Evolutionary conservation across 805 yeast genomes (phyloP), one percentile per base, ranked within the genome.

Genomic region (Blastobotrys chiropterorum): DNA sequence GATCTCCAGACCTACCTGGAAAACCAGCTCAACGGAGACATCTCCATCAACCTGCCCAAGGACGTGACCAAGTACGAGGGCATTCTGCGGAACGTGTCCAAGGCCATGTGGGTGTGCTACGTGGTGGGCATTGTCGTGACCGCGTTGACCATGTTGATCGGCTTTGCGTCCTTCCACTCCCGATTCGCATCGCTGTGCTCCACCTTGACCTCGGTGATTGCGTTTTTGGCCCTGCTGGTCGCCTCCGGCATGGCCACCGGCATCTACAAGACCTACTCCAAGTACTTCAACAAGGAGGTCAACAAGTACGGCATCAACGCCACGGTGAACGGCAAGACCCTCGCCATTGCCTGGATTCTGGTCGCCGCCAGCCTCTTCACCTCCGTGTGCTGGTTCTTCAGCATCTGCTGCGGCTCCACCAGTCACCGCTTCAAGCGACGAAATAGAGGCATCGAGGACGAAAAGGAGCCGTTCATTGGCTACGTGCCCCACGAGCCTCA

Each of bases 271-370:
- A 72, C 73, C 51, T 72, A 83, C 54, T 67, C 75, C 53, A 67
- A 70, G 11, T 71, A 76, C 50, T 73, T 87, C 69, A 80, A 83
- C 59, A 68, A 79, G 34, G 68, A 71, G 34, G 67, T 68, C 11
- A 64, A 61, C 1, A 63, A 65, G 2, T 81, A 72, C 59, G 95
- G 95, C 14, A 74, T 83, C 46, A 64, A 67, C 39, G 78, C 87
- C 1, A 63, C 64, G 38, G 61, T 86, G 48, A 77, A 80, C 34
- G 68, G 70, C 16, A 52, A 60, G 48, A 83, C 77, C 58, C 76
- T 80, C 49, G 89, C 81, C 2, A 67, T 83, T 45, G 69, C 80
- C 6, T 86, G 92, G 94, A 80, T 80, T 13, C 75, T 82, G 1
- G 77, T 74, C 2, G 83, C 66, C 14, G 80, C 81, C 4, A 60